Evolutionary conservation across 768 basidiomycete species (phyloP), one percentile per base, ranked within the genome.

Genomic region (Termitomyces titanicus): DNA sequence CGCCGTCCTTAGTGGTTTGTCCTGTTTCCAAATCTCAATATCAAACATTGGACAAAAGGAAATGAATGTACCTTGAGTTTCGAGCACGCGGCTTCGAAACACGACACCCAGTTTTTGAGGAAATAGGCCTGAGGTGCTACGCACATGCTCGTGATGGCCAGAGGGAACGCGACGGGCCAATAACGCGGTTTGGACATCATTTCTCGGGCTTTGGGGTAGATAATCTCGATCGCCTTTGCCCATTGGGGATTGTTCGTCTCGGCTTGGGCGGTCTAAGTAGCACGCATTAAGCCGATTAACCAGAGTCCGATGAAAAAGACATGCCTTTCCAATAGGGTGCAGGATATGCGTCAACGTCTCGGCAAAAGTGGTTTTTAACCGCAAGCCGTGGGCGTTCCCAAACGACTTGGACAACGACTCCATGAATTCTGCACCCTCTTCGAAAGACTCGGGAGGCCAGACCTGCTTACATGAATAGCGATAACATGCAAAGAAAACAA

Each of bases 231-330:
- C 0, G 94, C 94, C 66, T 92, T 93, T 5, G 88, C 92, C 94
- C 94, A 98, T 61, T 89, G 80, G 0, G 94, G 94, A 68, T 95
- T 89, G 63, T 97, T 97, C 47, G 95, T 94, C 72, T 98, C 94
- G 6, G 92, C 94, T 72, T 94, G 93, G 0, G 92, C 95, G 37
- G 89, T 95, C 90, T 94, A 51, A 22, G 35, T 37, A 53, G 25
- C 20, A 20, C 20, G 47, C 40, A 13, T 50, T 34, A 55, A 45
- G 64, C 53, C 25, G 17, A 31, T 12, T 39, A 45, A 20, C 25
- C 27, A 31, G 54, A 33, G 15, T 46, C 24, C 29, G 29, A 42
- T 29, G 11, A 31, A 24, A 40, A 54, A 24, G 20, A 59, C 35
- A 39, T 55, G 89, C 92, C 80, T 96, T 94, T 57, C 87, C 88